Evolutionary conservation across 768 basidiomycete genomes (phyloP).

Genomic region (Rhizopogon vulgaris): DNA sequence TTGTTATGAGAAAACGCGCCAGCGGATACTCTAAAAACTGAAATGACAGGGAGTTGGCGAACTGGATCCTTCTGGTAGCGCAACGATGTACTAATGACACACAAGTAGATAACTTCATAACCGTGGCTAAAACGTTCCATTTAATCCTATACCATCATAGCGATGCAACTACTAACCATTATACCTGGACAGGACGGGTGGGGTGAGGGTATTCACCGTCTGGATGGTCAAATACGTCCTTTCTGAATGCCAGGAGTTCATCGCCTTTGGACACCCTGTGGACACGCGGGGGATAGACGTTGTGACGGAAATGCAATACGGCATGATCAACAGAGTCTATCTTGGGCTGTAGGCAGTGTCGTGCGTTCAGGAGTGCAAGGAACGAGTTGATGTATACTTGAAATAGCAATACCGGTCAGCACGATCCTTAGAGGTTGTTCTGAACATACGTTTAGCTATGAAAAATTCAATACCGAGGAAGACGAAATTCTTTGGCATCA

Average conservation of each 20-base stretch:
- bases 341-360: too few relatives aligned
- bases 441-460: not conserved
- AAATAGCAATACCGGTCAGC: not conserved
- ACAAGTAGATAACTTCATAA: too few relatives aligned
- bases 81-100: too few relatives aligned
- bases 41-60: too few relatives aligned
- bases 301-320: not conserved
- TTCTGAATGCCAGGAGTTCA: too few relatives aligned
- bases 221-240: too few relatives aligned
- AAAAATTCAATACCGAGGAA: constrained; percentile 3
- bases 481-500: constrained; percentile 1
- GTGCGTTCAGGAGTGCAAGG: not conserved
- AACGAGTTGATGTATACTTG: not conserved
- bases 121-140: not conserved
- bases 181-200: not conserved
- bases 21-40: too few relatives aligned
- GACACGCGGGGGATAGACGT: too few relatives aligned
- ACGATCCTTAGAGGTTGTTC: not conserved
- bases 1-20: too few relatives aligned
- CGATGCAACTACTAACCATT: not conserved
- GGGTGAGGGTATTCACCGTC: not conserved
- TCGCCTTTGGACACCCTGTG: too few relatives aligned
- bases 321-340: too few relatives aligned
- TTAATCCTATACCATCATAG: not conserved
- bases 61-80: too few relatives aligned